Base-by-base conservation (phyloP, 2,329 filamentous ascomycete species). In the Taxawa tesnikishii region DNA sequence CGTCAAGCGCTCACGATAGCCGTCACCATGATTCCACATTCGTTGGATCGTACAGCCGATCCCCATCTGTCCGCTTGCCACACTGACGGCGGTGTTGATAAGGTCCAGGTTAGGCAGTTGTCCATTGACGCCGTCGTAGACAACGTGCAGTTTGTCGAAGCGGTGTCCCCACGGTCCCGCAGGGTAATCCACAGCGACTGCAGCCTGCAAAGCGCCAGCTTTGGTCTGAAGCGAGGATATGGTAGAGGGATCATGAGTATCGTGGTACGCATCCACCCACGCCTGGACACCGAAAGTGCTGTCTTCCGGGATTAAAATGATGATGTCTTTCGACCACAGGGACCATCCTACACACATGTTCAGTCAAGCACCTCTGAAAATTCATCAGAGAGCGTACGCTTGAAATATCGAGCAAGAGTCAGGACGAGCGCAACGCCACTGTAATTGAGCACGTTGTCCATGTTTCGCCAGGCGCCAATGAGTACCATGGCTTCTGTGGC, bases 271-370 rank as follows among this genome's bases (percentile, higher is more conserved):
- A 50, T 94, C 87, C 6, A 94, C 83, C 90, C 90, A 98, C 15
- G 90, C 90, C 53, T 96, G 87, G 1, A 85, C 83, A 1, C 88
- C 90, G 8, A 83, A 80, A 37, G 78, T 80, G 54, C 84, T 93
- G 57, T 98, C 90, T 0, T 83, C 79, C 0, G 90, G 78, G 28
- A 98, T 70, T 5, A 98, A 60, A 45, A 98, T 75, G 37, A 98
- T 88, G 44, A 98, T 94, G 54, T 98, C 90, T 58, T 98, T 98
- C 37, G 87, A 94, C 90, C 90, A 98, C 16, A 98, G 68, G 32
- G 85, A 94, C 90, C 90, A 98, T 45, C 19, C 19, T 23, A n/a
- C 19, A 23, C 8, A 23, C 8, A n/a, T n/a, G n/a, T n/a, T n/a
- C n/a, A n/a, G n/a, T n/a, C n/a, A n/a, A n/a, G n/a, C n/a, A n/a